Percentiles rank a stretch among this genome's conserved stretches.
These are phyloP conservation scores for Coprinopsis cinerea DNA, from an alignment of 768 basidiomycete genomes.

Conservation along the genomic window DNA sequence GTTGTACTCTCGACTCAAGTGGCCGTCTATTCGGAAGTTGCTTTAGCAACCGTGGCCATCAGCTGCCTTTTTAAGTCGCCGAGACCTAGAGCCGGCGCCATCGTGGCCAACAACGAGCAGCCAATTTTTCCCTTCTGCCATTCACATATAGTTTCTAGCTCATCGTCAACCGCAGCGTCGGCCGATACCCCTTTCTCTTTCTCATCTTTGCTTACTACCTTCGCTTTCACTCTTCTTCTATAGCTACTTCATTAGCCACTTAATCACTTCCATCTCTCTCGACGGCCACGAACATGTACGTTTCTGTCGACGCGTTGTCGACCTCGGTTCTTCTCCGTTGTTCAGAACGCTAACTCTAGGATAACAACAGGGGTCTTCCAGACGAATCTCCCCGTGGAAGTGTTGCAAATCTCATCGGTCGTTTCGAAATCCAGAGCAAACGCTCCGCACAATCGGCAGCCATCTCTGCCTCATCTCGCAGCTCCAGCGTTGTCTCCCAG, in stretches of 20 bases:
- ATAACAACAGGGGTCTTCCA: slow-evolving; percentile 64
- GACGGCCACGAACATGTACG: slow-evolving; percentile 3
- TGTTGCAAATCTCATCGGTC: slow-evolving; percentile 86
- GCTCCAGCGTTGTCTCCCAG: slow-evolving; percentile 64
- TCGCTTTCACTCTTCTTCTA: neutral
- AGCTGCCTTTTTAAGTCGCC: neutral
- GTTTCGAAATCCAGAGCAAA: slow-evolving; percentile 80
- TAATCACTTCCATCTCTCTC: neutral
- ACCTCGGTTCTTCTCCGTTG: neutral
- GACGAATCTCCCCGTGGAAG: slow-evolving; percentile 84
- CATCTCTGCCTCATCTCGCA: slow-evolving; percentile 40
- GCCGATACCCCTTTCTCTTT: slow-evolving; percentile 8
- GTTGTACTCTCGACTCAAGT: neutral
- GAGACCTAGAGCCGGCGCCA: neutral
- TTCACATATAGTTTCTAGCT: slow-evolving; percentile 3
- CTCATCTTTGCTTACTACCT: neutral
- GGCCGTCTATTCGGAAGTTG: slow-evolving; percentile 1
- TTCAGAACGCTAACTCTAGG: slow-evolving; percentile 3
- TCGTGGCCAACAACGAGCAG: slow-evolving; percentile 4
- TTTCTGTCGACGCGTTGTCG: neutral
- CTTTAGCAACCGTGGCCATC: slow-evolving; percentile 10
- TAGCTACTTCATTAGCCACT: neutral
- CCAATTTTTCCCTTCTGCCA: neutral
- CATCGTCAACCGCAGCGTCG: slow-evolving; percentile 8
- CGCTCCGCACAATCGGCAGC: slow-evolving; percentile 42